Base-by-base conservation (phyloP, 2,329 filamentous ascomycete genomes). In the Colletotrichum liriopes region DNA sequence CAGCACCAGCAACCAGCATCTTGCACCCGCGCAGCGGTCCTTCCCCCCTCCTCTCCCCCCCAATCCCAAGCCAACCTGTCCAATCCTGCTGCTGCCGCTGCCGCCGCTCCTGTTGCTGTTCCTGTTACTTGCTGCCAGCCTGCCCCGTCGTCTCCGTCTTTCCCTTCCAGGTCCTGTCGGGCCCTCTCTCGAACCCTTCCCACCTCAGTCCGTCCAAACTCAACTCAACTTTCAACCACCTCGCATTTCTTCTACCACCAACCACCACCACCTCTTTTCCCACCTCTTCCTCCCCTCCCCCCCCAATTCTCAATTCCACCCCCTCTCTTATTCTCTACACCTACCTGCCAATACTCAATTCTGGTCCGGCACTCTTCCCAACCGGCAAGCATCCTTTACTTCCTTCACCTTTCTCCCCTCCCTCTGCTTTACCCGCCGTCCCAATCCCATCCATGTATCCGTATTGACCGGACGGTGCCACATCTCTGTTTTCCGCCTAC, bases 401-500 rank as follows among this genome's bases (percentile, higher is more conserved):
- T 58, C 35, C 12, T 54, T 68, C 37, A 52, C 35, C 23, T 52
- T 45, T 43, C 47, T 39, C 29, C 20, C 32, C 65, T 37, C 45
- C 26, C 35, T 29, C 55, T 47, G 29, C 45, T 65, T 54, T 55
- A 65, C 39, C 67, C 67, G 51, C 71, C 58, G 45, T 26, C 43
- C 56, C 60, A 64, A 23, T 54, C 23, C 16, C n/a, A 26, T 41
- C 60, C 39, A 73, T 73, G 61, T 43, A 71, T 73, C 61, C 39
- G 55, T 67, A 66, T 52, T 72, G 51, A 73, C 56, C 39, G n/a
- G 18, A 71, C 67, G 55, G 56, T 58, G 71, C 71, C 62, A 72
- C 67, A 71, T 62, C 55, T 73, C 47, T 55, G 55, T 66, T 73
- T 73, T 39, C 56, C 51, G 39, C 63, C 71, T 61, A 72, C 67